Evolutionary conservation across 192 early-diverging fungal genomes (phyloP).

Genomic region (Backusella circina): DNA sequence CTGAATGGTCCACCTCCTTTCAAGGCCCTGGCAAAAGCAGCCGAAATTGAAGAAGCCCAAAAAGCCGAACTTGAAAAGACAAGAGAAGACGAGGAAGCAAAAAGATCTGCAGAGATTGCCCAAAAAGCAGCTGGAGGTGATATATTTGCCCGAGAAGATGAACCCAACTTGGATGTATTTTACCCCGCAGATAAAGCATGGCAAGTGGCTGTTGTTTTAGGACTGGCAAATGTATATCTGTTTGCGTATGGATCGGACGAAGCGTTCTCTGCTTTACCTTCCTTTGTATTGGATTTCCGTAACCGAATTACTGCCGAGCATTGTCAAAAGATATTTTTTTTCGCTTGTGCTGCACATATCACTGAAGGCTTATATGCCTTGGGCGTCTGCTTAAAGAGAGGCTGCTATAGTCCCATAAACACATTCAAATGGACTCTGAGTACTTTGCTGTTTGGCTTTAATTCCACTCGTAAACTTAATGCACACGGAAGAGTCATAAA

Average conservation of each 20-base stretch:
- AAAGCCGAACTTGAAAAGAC: not conserved
- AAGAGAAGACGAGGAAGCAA: not conserved
- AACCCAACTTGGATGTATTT: slow-evolving; percentile 14
- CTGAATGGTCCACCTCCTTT: slow-evolving; percentile 33
- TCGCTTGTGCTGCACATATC: slow-evolving; percentile 15
- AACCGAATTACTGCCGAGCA: not conserved
- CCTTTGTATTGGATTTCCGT: not conserved
- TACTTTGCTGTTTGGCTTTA: slow-evolving; percentile 23
- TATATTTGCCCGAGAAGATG: slow-evolving; percentile 8
- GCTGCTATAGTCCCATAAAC: slow-evolving; percentile 25
- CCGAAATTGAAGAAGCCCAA: slow-evolving; percentile 14
- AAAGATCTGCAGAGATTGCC: slow-evolving; percentile 13
- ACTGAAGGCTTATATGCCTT: slow-evolving; percentile 20
- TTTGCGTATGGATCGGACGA: slow-evolving; percentile 5
- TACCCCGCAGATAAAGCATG: not conserved
- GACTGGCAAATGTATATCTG: not conserved
- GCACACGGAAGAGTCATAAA: slow-evolving; percentile 12
- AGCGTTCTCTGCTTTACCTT: not conserved
- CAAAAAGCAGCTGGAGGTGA: slow-evolving; percentile 4
- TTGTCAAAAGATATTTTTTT: not conserved
- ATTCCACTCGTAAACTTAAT: slow-evolving; percentile 16
- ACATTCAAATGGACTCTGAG: slow-evolving; percentile 29
- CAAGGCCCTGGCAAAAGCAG: slow-evolving; percentile 24
- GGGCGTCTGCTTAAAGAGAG: slow-evolving; percentile 21
- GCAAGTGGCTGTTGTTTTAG: not conserved